Percentiles rank a stretch among this genome's conserved stretches.
Conservation (phyloP, 352 stramenopile species). For the Pelagophyceae sp. region DNA sequence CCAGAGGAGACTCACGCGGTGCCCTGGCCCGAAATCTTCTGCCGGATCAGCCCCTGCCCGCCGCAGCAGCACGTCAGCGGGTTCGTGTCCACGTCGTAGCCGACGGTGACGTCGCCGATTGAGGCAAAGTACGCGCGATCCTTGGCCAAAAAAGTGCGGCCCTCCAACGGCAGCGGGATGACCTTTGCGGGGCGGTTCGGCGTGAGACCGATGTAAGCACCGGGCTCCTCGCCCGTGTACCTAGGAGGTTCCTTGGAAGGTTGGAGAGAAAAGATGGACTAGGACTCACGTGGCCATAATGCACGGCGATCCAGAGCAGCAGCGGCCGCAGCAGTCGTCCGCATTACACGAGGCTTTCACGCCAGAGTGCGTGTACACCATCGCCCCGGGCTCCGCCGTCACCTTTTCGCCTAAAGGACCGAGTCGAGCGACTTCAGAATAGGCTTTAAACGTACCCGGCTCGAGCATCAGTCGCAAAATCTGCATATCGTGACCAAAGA, state of each 20-base stretch:
- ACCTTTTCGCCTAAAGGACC: constrained; percentile 10
- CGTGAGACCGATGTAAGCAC: constrained; percentile 38
- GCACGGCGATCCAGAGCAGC: neutral
- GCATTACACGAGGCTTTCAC: constrained; percentile 9
- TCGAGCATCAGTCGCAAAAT: neutral
- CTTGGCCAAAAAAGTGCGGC: constrained; percentile 31
- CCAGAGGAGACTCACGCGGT: too few species aligned
- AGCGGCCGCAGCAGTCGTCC: neutral
- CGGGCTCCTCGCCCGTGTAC: neutral
- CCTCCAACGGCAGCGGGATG: constrained; percentile 36
- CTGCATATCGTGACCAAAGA: constrained; percentile 13
- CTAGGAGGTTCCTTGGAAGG: too few species aligned
- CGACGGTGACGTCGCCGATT: constrained; percentile 38
- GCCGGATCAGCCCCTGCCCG: constrained; percentile 35
- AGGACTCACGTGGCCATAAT: constrained; percentile 26
- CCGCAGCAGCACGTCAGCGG: constrained; percentile 36
- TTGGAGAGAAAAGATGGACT: too few species aligned
- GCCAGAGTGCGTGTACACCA: constrained; percentile 23
- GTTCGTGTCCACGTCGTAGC: constrained; percentile 32
- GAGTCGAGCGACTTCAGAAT: too few species aligned
- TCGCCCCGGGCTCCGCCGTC: constrained; percentile 20
- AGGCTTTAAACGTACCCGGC: too few species aligned
- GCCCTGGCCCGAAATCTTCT: neutral
- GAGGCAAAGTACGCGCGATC: constrained; percentile 36
- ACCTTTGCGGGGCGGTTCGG: constrained; percentile 44